Percentiles rank a stretch among this genome's conserved stretches.
Evolutionary conservation across 805 yeast genomes (phyloP).

Genomic region (Ogataea paraovalis): DNA sequence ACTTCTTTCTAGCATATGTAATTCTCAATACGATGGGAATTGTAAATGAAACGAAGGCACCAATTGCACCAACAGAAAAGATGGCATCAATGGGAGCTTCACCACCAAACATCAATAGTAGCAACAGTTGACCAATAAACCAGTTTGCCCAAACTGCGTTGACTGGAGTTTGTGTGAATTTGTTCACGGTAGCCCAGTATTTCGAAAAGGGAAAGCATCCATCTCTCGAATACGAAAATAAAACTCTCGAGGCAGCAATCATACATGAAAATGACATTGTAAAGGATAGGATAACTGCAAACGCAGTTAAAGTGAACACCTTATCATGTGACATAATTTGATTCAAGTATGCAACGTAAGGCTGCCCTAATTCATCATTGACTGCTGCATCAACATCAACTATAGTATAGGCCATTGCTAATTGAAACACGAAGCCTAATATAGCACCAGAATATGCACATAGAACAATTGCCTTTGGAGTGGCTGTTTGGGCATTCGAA

Average conservation of each 20-base stretch:
- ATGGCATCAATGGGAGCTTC: conserved; percentile 63
- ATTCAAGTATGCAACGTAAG: conserved; percentile 49
- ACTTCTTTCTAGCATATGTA: conserved; percentile 47
- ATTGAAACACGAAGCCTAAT: conserved; percentile 52
- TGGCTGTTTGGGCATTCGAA: conserved; percentile 55
- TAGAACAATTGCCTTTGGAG: conserved; percentile 62
- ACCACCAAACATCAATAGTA: conserved; percentile 60
- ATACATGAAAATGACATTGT: conserved; percentile 51
- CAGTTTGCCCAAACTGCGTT: conserved; percentile 58
- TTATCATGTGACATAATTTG: conserved; percentile 42
- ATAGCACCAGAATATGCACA: conserved; percentile 52
- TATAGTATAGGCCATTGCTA: conserved; percentile 56
- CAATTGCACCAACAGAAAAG: conserved; percentile 68
- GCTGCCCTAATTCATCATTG: conserved; percentile 52
- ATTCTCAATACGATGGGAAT: conserved; percentile 57
- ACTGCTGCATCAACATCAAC: conserved; percentile 45
- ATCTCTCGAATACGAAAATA: conserved; percentile 64
- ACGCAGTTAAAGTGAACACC: conserved; percentile 39
- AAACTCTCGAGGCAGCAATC: conserved; percentile 62
- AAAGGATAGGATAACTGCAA: conserved; percentile 40
- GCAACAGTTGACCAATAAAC: conserved; percentile 48
- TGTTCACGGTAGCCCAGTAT: conserved; percentile 46
- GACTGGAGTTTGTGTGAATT: conserved; percentile 54
- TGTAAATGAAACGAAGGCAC: conserved; percentile 60
- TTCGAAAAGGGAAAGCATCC: conserved; percentile 56